Percentiles rank a stretch among this genome's conserved stretches.
Evolutionary conservation across 2,329 filamentous ascomycete genomes (phyloP).

Genomic region (Capronia coronata): DNA sequence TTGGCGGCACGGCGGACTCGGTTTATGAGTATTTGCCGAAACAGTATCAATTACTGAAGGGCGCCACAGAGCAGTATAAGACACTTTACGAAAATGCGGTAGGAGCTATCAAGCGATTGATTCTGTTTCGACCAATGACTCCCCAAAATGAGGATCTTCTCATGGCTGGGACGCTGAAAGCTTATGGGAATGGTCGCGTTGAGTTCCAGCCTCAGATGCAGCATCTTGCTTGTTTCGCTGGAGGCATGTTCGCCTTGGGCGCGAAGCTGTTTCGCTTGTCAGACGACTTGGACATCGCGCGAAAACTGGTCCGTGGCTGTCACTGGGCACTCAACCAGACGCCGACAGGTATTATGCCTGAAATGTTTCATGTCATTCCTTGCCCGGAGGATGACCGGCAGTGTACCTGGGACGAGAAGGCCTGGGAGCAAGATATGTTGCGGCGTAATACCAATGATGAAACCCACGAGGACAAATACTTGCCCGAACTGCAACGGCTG

Average conservation of each 20-base stretch:
- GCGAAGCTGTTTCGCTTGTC: slow-evolving; percentile 53
- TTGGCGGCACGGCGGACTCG: slow-evolving; percentile 52
- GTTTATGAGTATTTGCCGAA: slow-evolving; percentile 55
- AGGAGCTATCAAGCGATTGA: slow-evolving; percentile 60
- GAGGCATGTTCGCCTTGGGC: slow-evolving; percentile 64
- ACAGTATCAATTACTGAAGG: slow-evolving; percentile 29
- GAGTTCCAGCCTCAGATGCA: slow-evolving; percentile 38
- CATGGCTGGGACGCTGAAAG: slow-evolving; percentile 44
- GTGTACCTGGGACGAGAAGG: slow-evolving; percentile 38
- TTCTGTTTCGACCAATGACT: slow-evolving; percentile 71
- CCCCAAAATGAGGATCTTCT: slow-evolving; percentile 42
- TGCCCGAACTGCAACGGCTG: slow-evolving; percentile 5
- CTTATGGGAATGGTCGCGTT: slow-evolving; percentile 43
- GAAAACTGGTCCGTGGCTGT: slow-evolving; percentile 56
- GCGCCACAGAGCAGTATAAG: slow-evolving; percentile 12
- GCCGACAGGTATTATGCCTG: slow-evolving; percentile 55
- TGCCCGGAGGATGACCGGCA: slow-evolving; percentile 32
- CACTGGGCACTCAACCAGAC: slow-evolving; percentile 55
- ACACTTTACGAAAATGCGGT: slow-evolving; percentile 57
- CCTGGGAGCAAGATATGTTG: slow-evolving; percentile 31
- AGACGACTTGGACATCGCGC: slow-evolving; percentile 51
- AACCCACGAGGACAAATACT: slow-evolving; percentile 21
- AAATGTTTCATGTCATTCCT: slow-evolving; percentile 47
- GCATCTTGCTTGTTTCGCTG: slow-evolving; percentile 64
- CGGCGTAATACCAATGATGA: slow-evolving; percentile 21